Evolutionary conservation across 169 alveolate genomes (phyloP), one percentile per base, ranked within the genome.

Genomic region (Cryptosporidium canis): DNA sequence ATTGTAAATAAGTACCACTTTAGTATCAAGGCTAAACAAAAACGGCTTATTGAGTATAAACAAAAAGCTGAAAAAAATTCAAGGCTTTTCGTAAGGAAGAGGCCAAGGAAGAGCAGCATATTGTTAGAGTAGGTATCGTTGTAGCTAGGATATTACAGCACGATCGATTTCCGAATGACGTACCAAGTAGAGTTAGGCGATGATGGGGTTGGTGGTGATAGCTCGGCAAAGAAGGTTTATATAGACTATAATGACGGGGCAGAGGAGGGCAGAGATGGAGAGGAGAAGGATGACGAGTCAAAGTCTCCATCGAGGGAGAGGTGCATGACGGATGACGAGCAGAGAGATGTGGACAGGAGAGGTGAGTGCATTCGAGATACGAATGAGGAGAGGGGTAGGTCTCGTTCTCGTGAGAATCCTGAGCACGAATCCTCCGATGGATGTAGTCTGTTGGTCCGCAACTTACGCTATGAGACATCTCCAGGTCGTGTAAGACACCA

Each of bases 401-500:
- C 84, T 7, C 66, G 53, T 27, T 70, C 84, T 18, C 65, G 55
- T 18, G 84, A 70, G 1, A 70, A 51, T 14, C 35, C 66, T 0
- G 67, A 48, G 37, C 47, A 29, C 92, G 91, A 70, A 91, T 83
- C 37, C 71, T 66, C 53, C 93, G 94, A 47, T 83, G 93, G 83
- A 85, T 91, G 93, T 94, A 96, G 85, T 82, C 91, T 67, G 39
- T 90, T 94, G 48, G 94, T 94, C 41, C 84, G 96, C 51, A 94
- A 94, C 56, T 68, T 94, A 9, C 92, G 93, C 64, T 93, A 83
- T 77, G 95, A 94, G 65, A 94, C 95, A n/a, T 92, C 96, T 27
- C 96, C 97, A 7, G 93, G 93, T n/a, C 92, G 92, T 84, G 92
- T 95, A 56, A 84, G 97, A 39, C 87, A 70, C 29, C 92, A 91